Conservation (phyloP, 2,329 filamentous ascomycete genomes). For the Grosmannia penicillata region DNA sequence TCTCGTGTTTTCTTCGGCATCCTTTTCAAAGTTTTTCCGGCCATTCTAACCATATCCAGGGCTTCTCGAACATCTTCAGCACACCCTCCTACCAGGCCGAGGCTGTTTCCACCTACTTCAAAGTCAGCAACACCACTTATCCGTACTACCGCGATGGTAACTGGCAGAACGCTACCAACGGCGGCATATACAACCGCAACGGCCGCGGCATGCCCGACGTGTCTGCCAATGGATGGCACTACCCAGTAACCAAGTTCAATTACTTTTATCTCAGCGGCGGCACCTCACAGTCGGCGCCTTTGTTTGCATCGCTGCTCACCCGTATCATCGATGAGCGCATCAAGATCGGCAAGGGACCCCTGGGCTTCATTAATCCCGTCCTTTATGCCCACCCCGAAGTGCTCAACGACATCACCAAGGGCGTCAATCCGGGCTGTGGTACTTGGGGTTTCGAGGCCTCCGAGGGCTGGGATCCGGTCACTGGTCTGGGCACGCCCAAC, state of each 20-base stretch:
- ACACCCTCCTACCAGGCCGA: slow-evolving; percentile 24
- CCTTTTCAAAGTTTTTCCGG: too few relatives aligned
- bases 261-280: slow-evolving; percentile 3
- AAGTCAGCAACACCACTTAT: slow-evolving; percentile 8
- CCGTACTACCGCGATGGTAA: slow-evolving; percentile 24
- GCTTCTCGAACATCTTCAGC: slow-evolving; percentile 28
- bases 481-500: slow-evolving; percentile 14
- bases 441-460: slow-evolving; percentile 15
- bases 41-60: slow-evolving; percentile 20
- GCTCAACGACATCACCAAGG: slow-evolving; percentile 15
- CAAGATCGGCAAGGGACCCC: slow-evolving; percentile 25
- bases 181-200: slow-evolving; percentile 12
- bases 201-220: slow-evolving; percentile 13
- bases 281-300: slow-evolving; percentile 26
- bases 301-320: slow-evolving; percentile 35
- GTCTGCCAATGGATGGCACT: slow-evolving; percentile 11
- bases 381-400: slow-evolving; percentile 15
- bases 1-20: too few relatives aligned
- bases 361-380: slow-evolving; percentile 21
- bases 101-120: slow-evolving; percentile 4
- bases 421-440: slow-evolving; percentile 17
- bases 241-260: neutral
- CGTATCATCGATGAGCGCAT: slow-evolving; percentile 43
- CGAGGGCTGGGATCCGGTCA: slow-evolving; percentile 14
- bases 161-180: slow-evolving; percentile 7